phyloP scores from a whole-genome alignment of 208 protist species.

The Crithidia fasciculata region DNA sequence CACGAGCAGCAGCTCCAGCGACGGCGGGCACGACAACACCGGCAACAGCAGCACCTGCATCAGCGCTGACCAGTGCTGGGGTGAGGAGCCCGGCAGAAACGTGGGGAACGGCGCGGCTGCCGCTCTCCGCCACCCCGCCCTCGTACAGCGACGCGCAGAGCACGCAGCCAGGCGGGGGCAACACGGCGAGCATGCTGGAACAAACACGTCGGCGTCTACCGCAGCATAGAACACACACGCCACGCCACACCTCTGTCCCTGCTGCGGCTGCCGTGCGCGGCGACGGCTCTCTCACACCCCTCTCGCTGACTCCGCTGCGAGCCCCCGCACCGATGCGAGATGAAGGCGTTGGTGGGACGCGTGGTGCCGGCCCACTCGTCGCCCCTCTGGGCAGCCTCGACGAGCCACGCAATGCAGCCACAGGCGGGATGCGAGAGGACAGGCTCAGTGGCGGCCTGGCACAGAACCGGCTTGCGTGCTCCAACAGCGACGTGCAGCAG shows the following conservation, averaged over 20 bases:
- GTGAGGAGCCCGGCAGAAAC: no score
- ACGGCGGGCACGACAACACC: neutral
- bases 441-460: no score
- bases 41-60: no score
- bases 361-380: neutral
- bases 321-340: neutral
- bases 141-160: neutral
- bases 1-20: neutral
- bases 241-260: neutral
- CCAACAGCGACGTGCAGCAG: no score
- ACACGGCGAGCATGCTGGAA: neutral
- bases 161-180: constrained; percentile 1
- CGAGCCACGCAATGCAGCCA: no score
- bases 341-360: neutral
- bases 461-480: no score
- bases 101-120: neutral
- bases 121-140: neutral
- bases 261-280: neutral
- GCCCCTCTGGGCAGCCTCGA: no score
- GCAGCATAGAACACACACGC: neutral
- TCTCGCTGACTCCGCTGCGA: neutral
- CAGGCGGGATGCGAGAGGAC: no score
- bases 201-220: neutral
- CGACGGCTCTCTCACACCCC: neutral
- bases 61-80: no score